These are phyloP conservation scores for Glycyrrhiza uralensis DNA, from an alignment of 306 rosid species.

Conservation along the genomic window DNA sequence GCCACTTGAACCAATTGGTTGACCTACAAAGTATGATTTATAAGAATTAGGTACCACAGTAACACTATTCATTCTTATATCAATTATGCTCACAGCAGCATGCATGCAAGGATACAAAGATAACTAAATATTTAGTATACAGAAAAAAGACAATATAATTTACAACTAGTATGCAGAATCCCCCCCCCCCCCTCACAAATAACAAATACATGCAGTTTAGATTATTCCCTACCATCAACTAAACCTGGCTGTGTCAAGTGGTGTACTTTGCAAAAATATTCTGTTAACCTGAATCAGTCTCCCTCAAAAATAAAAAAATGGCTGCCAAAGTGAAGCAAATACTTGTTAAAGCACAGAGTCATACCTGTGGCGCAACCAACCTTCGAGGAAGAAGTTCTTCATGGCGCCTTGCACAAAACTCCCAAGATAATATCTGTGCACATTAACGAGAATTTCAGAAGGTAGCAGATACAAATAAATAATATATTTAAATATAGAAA, in stretches of 20 bases:
- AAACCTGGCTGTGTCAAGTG: not conserved
- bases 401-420: conserved; percentile 83
- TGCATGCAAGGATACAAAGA: not conserved
- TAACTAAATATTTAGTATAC: not conserved
- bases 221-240: not conserved
- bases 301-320: not conserved
- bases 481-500: not conserved
- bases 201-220: not conserved
- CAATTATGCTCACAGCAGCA: not conserved
- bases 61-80: not conserved
- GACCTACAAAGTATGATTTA: conserved; percentile 48
- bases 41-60: not conserved
- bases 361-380: conserved; percentile 90
- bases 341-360: not conserved
- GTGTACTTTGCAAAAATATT: not conserved
- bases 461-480: not conserved
- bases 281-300: not conserved
- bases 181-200: not conserved
- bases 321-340: not conserved
- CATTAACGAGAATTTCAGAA: not conserved
- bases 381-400: conserved; percentile 95
- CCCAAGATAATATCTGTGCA: conserved; percentile 88
- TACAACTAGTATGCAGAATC: not conserved
- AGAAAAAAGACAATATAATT: not conserved
- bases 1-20: conserved; percentile 84